Evolutionary conservation across 2,329 filamentous ascomycete genomes (phyloP).

Genomic region (Talaromyces sp.): DNA sequence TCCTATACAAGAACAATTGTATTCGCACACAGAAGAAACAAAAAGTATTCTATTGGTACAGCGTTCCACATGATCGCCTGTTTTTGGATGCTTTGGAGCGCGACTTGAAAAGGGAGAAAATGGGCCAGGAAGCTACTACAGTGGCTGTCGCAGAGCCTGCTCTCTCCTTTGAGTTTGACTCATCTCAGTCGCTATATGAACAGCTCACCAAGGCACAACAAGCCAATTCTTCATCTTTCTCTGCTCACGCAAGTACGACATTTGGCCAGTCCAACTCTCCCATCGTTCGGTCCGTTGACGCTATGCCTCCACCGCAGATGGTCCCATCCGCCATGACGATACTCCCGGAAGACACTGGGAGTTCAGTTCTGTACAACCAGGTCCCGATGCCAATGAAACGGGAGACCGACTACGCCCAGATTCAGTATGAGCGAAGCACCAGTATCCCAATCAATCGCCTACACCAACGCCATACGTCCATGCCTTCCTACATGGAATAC

Average conservation of each 20-base stretch:
- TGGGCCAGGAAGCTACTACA: conserved; percentile 96
- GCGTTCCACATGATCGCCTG: conserved; percentile 92
- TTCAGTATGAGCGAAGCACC: conserved; percentile 89
- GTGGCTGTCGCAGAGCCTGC: conserved; percentile 95
- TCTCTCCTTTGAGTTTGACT: conserved; percentile 97
- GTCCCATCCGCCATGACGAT: conserved; percentile 58
- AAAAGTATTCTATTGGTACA: conserved; percentile 99
- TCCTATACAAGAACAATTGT: conserved; percentile 99
- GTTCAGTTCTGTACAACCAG: conserved; percentile 65
- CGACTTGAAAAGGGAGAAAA: conserved; percentile 98
- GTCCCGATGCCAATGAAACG: conserved; percentile 78
- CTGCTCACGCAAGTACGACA: conserved; percentile 64
- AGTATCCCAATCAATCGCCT: conserved; percentile 63
- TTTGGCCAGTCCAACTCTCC: conserved; percentile 74
- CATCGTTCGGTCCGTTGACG: conserved; percentile 80
- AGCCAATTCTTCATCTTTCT: conserved; percentile 96
- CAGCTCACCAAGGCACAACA: conserved; percentile 99
- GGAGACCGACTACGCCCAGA: conserved; percentile 74
- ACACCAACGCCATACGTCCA: conserved; percentile 93
- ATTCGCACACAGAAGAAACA: conserved; percentile 99
- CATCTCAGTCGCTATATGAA: conserved; percentile 97
- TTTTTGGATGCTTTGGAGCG: conserved; percentile 97
- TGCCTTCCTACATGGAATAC: conserved; percentile 97
- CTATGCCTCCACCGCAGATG: conserved; percentile 78
- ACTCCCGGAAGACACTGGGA: conserved; percentile 58